These are phyloP conservation scores for Kuraishia hungarica DNA, from an alignment of 805 yeast species.

Conservation along the genomic window DNA sequence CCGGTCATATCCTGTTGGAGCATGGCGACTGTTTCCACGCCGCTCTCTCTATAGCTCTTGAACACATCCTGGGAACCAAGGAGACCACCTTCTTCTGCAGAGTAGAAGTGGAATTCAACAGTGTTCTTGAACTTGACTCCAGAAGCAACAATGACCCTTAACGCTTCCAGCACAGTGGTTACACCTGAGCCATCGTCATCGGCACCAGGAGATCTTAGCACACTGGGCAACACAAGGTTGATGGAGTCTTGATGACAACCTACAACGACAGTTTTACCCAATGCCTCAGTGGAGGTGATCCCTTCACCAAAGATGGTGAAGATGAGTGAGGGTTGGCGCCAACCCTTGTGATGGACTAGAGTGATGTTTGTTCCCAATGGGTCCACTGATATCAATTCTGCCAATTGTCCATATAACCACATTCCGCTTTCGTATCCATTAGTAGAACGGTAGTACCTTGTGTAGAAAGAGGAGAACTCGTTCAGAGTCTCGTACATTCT, in stretches of 20 bases:
- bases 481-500: slow-evolving; percentile 46
- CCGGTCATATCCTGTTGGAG: slow-evolving; percentile 96
- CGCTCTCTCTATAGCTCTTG: slow-evolving; percentile 35
- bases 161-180: slow-evolving; percentile 66
- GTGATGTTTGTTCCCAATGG: slow-evolving; percentile 26
- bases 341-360: slow-evolving; percentile 52
- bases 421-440: slow-evolving; percentile 63
- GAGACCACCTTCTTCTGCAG: slow-evolving; percentile 92
- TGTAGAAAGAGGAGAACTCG: slow-evolving; percentile 58
- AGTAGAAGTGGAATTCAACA: slow-evolving; percentile 87
- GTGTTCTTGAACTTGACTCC: slow-evolving; percentile 38
- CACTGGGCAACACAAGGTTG: slow-evolving; percentile 61
- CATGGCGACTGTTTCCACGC: slow-evolving; percentile 63
- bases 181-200: slow-evolving; percentile 94
- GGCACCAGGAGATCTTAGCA: slow-evolving; percentile 82
- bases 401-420: slow-evolving; percentile 53
- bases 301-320: slow-evolving; percentile 49
- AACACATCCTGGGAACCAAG: slow-evolving; percentile 81
- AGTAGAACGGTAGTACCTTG: slow-evolving; percentile 68
- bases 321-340: slow-evolving; percentile 75
- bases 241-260: slow-evolving; percentile 90
- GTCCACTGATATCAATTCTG: slow-evolving; percentile 14
- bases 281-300: slow-evolving; percentile 25
- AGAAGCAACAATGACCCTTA: slow-evolving; percentile 45
- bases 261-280: slow-evolving; percentile 48